Base-by-base conservation (phyloP, 106 monocot species). In the Agapanthus africanus region DNA sequence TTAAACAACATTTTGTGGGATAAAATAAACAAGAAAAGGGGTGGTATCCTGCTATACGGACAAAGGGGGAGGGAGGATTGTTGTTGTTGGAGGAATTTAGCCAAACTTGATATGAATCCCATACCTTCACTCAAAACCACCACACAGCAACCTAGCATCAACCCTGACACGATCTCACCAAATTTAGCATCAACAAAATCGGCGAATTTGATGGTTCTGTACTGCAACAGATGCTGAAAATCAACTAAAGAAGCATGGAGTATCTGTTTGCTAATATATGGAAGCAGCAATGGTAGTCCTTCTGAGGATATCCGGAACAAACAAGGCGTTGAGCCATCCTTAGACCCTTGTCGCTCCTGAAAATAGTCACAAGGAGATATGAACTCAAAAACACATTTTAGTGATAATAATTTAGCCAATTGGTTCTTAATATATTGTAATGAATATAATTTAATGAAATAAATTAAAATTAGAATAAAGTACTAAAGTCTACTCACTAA, bases 221-320 rank as follows among this genome's bases (percentile, higher is more conserved):
- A 79, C 75, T 87, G 78, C 52, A 99, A 70, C 61, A 99, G 90
- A 69, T 87, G 86, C 40, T 75, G 66, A 49, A 99, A 93, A 66
- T 99, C 99, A 6, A 26, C 65, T 60, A 79, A 79, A 15, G 99
- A 73, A 73, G 90, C 86, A 72, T 46, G 74, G 46, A 99, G 34
- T 30, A 93, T 81, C 54, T 99, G 99, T 54, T 90, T 93, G 59
- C 74, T 80, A 35, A 99, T 82, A 67, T 87, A 81, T 28, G 99
- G 93, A 65, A 99, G 87, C 39, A 99, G 77, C 52, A 99, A 76
- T 13, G 84, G 90, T 35, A 99, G 84, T 70, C 99, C 99, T 79
- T 99, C 99, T 25, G 93, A 92, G 62, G 99, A 99, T 70, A 99
- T 71, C 25, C 99, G 82, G 71, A 90, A 99, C 60, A 72, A 33